phyloP scores from a whole-genome alignment of 208 protist genomes.

The Crithidia sp. region DNA sequence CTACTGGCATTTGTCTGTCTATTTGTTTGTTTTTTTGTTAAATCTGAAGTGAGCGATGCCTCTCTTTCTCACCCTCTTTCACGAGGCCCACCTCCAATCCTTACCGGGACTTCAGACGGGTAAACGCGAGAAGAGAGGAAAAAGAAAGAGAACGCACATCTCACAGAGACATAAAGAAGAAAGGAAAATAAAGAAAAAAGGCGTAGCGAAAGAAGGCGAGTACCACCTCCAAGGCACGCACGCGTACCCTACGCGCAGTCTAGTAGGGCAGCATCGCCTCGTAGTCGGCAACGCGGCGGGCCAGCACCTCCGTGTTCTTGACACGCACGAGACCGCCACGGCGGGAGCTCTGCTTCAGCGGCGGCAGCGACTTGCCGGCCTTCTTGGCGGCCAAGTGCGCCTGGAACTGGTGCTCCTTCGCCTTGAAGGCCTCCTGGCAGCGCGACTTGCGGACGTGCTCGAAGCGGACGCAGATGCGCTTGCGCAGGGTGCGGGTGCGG shows the following conservation, averaged over 20 bases:
- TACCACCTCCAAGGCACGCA: neutral
- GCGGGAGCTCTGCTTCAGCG: slow-evolving; percentile 77
- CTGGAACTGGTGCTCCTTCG: slow-evolving; percentile 82
- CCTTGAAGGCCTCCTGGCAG: slow-evolving; percentile 92
- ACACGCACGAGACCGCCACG: slow-evolving; percentile 70
- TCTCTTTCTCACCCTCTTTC: neutral
- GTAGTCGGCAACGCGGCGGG: slow-evolving; percentile 84
- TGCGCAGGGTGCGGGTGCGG: slow-evolving; percentile 97
- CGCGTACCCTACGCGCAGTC: neutral
- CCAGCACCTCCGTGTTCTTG: slow-evolving; percentile 81
- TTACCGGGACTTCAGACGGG: no score
- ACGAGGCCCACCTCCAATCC: neutral
- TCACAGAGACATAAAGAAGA: neutral
- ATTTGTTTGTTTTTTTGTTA: no score
- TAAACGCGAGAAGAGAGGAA: neutral
- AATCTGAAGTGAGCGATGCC: no score
- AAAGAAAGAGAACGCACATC: neutral
- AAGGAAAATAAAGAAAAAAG: neutral
- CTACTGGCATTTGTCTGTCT: no score
- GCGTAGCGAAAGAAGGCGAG: neutral
- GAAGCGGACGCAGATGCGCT: slow-evolving; percentile 99
- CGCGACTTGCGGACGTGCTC: slow-evolving; percentile 98
- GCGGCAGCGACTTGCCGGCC: slow-evolving; percentile 76
- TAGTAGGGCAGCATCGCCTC: slow-evolving; percentile 89
- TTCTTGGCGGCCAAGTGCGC: slow-evolving; percentile 80